Base-by-base conservation (phyloP, 1,284 basidiomycete species). In the Entoloma clypeatum region DNA sequence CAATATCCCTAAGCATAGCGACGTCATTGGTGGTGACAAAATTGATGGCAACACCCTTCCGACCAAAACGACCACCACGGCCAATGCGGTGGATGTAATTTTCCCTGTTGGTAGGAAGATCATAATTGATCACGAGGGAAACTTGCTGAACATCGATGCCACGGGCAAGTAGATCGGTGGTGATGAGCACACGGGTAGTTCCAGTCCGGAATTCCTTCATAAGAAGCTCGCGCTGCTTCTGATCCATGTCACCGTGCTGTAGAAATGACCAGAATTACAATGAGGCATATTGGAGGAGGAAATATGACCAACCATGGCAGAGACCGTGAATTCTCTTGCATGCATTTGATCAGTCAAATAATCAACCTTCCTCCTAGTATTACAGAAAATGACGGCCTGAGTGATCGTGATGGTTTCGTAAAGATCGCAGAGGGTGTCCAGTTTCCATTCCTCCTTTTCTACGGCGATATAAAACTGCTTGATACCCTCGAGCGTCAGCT, bases 201-300 rank as follows among this genome's bases (percentile, higher is more conserved):
- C 89, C 88, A 43, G 86, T 88, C 52, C 88, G 81, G 85, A 92
- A 92, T 69, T 92, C 88, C 69, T 88, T 88, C 88, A 92, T 92
- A 68, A 92, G 77, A 58, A 87, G 77, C 66, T 92, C 89, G 55
- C 89, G 86, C 64, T 88, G 81, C 60, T 76, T 77, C 69, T 87
- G 83, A 61, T 90, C 86, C 88, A 91, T 92, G 64, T 92, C 89
- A 52, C 87, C 87, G 71, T 84, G 81, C 79, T 81, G 35, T 40
- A 35, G 36, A 44, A 26, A 39, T 80, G 60, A 56, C 29, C n/a
- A 18, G n/a, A n/a, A n/a, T 19, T 31, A 35, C 18, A 29, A 19
- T 39, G 16, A 35, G n/a, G 25, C n/a, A 13, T 10, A 10, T 23
- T 4, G 5, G 31, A 23, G 18, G 25, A 11, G 6, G 29, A 11